Evolutionary conservation across 768 basidiomycete genomes (phyloP), one percentile per base, ranked within the genome.

Genomic region (Rhizopogon vulgaris): DNA sequence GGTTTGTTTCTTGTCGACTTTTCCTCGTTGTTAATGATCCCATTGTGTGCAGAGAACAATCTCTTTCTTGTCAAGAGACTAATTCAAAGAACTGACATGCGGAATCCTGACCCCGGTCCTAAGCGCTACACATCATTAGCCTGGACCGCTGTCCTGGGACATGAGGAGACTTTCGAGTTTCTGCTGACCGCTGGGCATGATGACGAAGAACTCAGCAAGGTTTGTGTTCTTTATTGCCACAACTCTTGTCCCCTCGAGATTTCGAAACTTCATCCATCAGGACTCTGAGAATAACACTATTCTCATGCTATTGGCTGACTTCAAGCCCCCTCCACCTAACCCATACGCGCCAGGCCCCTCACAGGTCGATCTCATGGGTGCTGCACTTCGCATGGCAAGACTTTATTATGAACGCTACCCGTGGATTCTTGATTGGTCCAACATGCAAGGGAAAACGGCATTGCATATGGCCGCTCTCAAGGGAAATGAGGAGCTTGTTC

Each of bases 121-220:
- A 80, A 79, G 57, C 79, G 90, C 7, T 86, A 87, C 64, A 96
- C 94, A 0, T 93, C 90, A 11, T 69, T 97, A 8, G 90, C 92
- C 4, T 97, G 92, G 93, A 84, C 94, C 2, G 93, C 93, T 18
- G 80, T 87, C 0, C 79, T 90, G 37, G 92, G 90, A 0, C 84
- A 90, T 55, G 86, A 94, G 63, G 94, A 95, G 64, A 93, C 90
- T 1, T 97, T 95, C 58, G 93, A 96, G 62, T 96, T 86, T 69
- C 74, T 97, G 50, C 73, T 95, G 48, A 80, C 76, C 56, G 82
- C 79, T 18, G 92, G 92, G 30, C 94, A 96, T 65, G 94, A 97
- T 65, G 94, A 97, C 63, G 85, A 89, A 52, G 94, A 97, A 68
- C 73, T 93, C 54, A 94, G 87, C 70, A 83, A 82, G 77, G 94